Evolutionary conservation across 805 yeast genomes (phyloP).

Genomic region (Schwanniomyces polymorphus): DNA sequence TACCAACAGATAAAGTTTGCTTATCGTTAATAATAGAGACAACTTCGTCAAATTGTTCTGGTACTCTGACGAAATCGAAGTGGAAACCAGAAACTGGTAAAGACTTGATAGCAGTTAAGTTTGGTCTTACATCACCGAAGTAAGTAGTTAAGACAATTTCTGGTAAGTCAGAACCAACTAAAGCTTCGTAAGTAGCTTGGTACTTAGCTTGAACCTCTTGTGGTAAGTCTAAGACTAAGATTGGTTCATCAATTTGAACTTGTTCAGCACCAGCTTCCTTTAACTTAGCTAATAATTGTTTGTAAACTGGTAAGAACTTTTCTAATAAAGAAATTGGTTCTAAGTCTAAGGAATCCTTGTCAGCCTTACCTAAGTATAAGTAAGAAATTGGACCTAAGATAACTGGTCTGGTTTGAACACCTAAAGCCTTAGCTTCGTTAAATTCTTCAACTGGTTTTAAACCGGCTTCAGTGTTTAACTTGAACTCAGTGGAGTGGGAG

Average conservation of each 20-base stretch:
- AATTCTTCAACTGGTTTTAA: slow-evolving; percentile 96
- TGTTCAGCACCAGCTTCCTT: slow-evolving; percentile 92
- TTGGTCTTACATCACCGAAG: slow-evolving; percentile 98
- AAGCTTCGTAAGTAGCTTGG: slow-evolving; percentile 81
- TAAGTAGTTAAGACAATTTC: slow-evolving; percentile 84
- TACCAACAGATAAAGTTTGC: slow-evolving; percentile 92
- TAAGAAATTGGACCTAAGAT: slow-evolving; percentile 94
- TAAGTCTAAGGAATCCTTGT: slow-evolving; percentile 93
- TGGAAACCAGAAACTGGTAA: slow-evolving; percentile 95
- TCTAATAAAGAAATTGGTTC: slow-evolving; percentile 89
- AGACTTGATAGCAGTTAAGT: slow-evolving; percentile 82
- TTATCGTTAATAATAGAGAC: slow-evolving; percentile 60
- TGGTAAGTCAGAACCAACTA: slow-evolving; percentile 69
- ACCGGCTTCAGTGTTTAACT: slow-evolving; percentile 72
- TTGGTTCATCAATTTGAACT: slow-evolving; percentile 98
- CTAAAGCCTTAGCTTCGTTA: slow-evolving; percentile 96
- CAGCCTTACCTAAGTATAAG: slow-evolving; percentile 95
- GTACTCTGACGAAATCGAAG: slow-evolving; percentile 93
- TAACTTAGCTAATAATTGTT: slow-evolving; percentile 82
- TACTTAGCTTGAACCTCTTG: slow-evolving; percentile 79
- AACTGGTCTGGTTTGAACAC: slow-evolving; percentile 97
- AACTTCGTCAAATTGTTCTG: slow-evolving; percentile 92
- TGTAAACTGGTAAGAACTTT: slow-evolving; percentile 91
- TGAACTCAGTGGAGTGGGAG: slow-evolving; percentile 91
- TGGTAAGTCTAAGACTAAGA: slow-evolving; percentile 90